Conservation (phyloP, 352 stramenopile species). For the Phytophthora hybrid region DNA sequence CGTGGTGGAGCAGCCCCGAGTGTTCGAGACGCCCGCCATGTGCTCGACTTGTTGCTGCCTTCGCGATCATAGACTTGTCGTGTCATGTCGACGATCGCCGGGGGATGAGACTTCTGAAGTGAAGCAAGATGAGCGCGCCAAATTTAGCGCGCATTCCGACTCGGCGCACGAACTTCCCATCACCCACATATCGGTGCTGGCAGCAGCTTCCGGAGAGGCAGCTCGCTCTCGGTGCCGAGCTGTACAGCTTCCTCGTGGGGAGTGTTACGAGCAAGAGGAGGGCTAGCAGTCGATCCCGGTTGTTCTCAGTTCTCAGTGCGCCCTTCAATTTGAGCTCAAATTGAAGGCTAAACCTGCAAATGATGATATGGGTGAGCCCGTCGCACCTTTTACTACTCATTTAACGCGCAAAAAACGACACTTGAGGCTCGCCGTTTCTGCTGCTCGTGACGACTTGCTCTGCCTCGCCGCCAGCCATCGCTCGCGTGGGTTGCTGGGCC, state of each 20-base stretch:
- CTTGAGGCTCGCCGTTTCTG: not conserved
- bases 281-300: too few relatives aligned
- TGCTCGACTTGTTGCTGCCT: not conserved
- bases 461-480: not conserved
- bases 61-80: not conserved
- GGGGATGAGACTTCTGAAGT: conserved; percentile 37
- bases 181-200: not conserved
- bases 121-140: conserved; percentile 19
- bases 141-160: conserved; percentile 16
- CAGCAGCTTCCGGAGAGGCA: too few relatives aligned
- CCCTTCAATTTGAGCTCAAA: not conserved
- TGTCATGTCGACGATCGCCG: not conserved
- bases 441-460: not conserved
- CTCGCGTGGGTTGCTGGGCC: conserved; percentile 8
- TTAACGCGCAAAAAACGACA: conserved; percentile 5
- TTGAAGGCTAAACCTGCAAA: conserved; percentile 14
- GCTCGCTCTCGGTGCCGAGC: not conserved
- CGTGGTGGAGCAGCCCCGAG: too few relatives aligned
- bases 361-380: conserved; percentile 5
- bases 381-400: conserved; percentile 12
- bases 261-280: not conserved
- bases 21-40: not conserved
- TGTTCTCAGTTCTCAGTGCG: not conserved
- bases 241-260: not conserved
- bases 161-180: not conserved